Evolutionary conservation across 106 monocot genomes (phyloP).

Genomic region (Acorus calamus): DNA sequence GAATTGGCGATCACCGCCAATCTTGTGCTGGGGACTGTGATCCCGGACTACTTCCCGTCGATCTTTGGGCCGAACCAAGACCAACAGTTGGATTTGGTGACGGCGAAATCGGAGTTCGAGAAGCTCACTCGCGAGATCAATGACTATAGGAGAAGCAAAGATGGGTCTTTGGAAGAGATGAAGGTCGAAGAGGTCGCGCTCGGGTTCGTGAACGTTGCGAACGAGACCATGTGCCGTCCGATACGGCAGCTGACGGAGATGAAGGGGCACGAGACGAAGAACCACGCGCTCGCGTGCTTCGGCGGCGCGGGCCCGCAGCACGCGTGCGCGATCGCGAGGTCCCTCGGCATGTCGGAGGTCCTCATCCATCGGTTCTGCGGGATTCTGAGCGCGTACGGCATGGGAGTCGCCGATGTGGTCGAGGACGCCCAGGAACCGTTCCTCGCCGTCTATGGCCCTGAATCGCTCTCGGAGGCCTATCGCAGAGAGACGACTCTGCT

Average conservation of each 20-base stretch:
- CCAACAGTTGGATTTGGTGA: slow-evolving; percentile 68
- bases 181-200: slow-evolving; percentile 81
- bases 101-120: slow-evolving; percentile 62
- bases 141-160: slow-evolving; percentile 50
- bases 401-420: slow-evolving; percentile 93
- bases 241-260: slow-evolving; percentile 93
- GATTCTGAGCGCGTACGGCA: slow-evolving; percentile 95
- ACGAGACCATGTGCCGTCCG: slow-evolving; percentile 96
- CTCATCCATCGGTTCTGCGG: slow-evolving; percentile 86
- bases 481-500: slow-evolving; percentile 45
- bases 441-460: slow-evolving; percentile 40
- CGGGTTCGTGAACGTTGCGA: slow-evolving; percentile 88
- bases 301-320: slow-evolving; percentile 98
- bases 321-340: slow-evolving; percentile 82
- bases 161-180: slow-evolving; percentile 59
- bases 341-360: slow-evolving; percentile 85
- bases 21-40: slow-evolving; percentile 70
- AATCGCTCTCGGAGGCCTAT: slow-evolving; percentile 44
- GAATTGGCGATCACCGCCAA: slow-evolving; percentile 92
- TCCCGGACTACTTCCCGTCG: slow-evolving; percentile 82
- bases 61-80: slow-evolving; percentile 93
- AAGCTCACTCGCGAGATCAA: slow-evolving; percentile 56
- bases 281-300: slow-evolving; percentile 92
- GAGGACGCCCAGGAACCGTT: slow-evolving; percentile 90
- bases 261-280: slow-evolving; percentile 93